Base-by-base conservation (phyloP, 108 stramenopile genomes). In the Cyclotella choctawhatcheeana region DNA sequence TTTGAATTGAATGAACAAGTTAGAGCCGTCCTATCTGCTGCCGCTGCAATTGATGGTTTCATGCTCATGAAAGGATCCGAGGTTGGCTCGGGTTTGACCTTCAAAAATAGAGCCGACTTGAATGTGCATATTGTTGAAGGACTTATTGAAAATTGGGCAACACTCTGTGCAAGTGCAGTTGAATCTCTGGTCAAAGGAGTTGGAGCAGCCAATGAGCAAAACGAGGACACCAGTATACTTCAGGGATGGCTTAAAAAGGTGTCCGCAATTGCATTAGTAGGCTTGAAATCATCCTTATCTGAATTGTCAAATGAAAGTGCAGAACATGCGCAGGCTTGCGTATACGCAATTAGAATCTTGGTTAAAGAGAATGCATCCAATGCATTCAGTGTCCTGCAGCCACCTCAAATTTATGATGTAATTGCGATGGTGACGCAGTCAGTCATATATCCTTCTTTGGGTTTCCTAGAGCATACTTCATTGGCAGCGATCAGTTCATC, bases 11-110 rank as follows among this genome's bases (percentile, higher is more conserved):
- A 82, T 21, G 76, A 75, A 48, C 43, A 54, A 24, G 84, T 54
- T 1, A 63, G 86, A 24, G 86, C 86, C 2, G 63, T 85, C 30
- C 80, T 87, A 55, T 74, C 74, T 48, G 89, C 89, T 37, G 85
- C 85, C 25, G 32, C 84, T 69, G 88, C 91, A 18, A 76, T 94
- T 44, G 93, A 94, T 71, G 88, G 89, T n/a, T 90, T 84, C 43
- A 64, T 76, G 40, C 29, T 83, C 13, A 18, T 32, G 7, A 58
- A 3, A 13, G 16, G 43, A 52, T 22, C 12, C 25, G 35, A 68
- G 37, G 21, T 32, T 35, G 16, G 21, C 21, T 67, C 82, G 22
- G 74, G 78, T 20, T 60, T 84, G 35, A 76, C 75, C n/a, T 84
- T 45, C 53, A 56, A 53, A 44, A 81, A 81, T 35, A 45, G 35